These are phyloP conservation scores for Cryptococcus amylolentus DNA, from an alignment of 1,284 basidiomycete species.

Conservation along the genomic window DNA sequence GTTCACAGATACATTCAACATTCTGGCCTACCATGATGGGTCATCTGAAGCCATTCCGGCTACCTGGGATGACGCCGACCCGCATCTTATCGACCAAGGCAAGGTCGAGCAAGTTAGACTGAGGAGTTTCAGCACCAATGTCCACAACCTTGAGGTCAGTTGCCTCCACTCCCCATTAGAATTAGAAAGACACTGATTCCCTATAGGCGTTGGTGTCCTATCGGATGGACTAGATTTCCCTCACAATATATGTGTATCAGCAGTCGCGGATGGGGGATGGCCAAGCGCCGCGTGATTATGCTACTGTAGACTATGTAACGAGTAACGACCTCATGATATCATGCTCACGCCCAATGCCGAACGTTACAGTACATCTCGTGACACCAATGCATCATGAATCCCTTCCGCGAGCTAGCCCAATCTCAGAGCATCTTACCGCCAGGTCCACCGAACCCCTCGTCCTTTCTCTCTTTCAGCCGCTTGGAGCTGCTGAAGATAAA, in stretches of 20 bases:
- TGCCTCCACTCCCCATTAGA: not conserved
- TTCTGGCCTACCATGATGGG: constrained; percentile 82
- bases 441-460: constrained; percentile 39
- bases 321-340: too few relatives aligned
- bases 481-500: constrained; percentile 63
- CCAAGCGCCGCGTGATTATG: too few relatives aligned
- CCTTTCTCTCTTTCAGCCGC: constrained; percentile 32
- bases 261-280: not conserved
- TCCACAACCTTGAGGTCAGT: constrained; percentile 74
- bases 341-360: too few relatives aligned
- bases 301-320: too few relatives aligned
- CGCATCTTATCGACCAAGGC: constrained; percentile 87
- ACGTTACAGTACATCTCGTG: too few relatives aligned
- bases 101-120: constrained; percentile 95
- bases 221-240: constrained; percentile 33
- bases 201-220: constrained; percentile 48
- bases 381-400: too few relatives aligned
- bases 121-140: constrained; percentile 83
- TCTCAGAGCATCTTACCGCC: constrained; percentile 46
- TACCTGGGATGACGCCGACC: constrained; percentile 91
- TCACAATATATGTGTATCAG: constrained; percentile 8
- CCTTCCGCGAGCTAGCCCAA: too few relatives aligned
- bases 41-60: constrained; percentile 56
- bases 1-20: constrained; percentile 68
- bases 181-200: not conserved